Evolutionary conservation across 345 rosid species (phyloP).

Genomic region (Aethionema arabicum): DNA sequence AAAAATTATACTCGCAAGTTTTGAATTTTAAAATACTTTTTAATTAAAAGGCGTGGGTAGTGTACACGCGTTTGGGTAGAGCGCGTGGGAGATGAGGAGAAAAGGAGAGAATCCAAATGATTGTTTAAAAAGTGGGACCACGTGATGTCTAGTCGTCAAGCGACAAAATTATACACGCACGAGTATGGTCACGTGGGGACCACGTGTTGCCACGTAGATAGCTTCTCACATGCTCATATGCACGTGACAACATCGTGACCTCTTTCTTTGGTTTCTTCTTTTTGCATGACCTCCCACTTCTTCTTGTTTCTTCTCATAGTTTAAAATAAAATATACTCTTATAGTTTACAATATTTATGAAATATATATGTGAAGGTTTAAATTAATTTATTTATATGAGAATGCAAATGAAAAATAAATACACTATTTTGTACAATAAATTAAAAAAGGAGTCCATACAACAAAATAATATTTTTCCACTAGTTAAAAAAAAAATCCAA

Average conservation of each 20-base stretch:
- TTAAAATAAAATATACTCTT: background rate
- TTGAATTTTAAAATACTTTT: background rate
- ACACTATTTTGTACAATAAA: no score
- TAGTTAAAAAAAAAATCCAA: no score
- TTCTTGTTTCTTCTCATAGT: background rate
- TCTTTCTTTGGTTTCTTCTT: background rate
- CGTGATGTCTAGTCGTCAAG: conserved; percentile 29
- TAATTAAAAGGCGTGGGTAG: background rate
- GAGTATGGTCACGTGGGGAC: conserved; percentile 33
- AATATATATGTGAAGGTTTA: no score
- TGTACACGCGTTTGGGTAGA: conserved; percentile 11
- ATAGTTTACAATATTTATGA: no score
- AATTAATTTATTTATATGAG: no score
- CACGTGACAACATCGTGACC: conserved; percentile 38
- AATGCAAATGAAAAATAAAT: no score
- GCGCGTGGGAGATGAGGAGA: conserved; percentile 25
- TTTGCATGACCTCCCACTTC: conserved; percentile 26
- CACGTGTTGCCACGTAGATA: conserved; percentile 21
- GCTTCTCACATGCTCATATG: conserved; percentile 36
- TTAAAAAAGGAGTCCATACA: no score
- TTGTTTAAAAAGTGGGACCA: conserved; percentile 34
- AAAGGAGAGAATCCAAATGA: conserved; percentile 25
- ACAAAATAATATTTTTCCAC: no score
- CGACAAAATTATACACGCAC: conserved; percentile 41
- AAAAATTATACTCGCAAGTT: no score